Conservation (phyloP, 73 alveolate species). For the Paramecium sonneborni region DNA sequence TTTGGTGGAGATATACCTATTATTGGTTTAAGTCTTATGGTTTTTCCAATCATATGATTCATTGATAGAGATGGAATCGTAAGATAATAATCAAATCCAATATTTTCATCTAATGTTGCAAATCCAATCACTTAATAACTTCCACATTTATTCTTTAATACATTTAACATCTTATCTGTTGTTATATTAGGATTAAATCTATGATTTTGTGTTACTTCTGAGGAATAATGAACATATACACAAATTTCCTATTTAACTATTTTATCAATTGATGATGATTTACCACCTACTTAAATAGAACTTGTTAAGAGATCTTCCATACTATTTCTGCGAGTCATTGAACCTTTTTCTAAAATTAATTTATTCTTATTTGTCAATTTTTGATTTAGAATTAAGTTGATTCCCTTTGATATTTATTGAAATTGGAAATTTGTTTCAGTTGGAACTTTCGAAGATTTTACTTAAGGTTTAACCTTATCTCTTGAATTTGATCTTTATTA, state of each 20-base stretch:
- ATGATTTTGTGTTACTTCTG: not conserved
- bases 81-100: conserved; percentile 52
- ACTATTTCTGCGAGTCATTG: conserved; percentile 45
- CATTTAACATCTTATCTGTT: not conserved
- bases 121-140: not conserved
- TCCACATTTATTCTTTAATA: not conserved
- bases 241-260: not conserved
- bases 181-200: not conserved
- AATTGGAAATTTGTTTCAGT: conserved; percentile 46
- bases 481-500: not conserved
- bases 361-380: not conserved
- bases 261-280: conserved; percentile 2
- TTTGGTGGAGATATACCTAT: not conserved
- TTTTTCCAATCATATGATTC: conserved; percentile 12
- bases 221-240: not conserved
- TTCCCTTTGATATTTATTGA: conserved; percentile 13
- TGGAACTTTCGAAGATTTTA: conserved; percentile 4
- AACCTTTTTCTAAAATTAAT: conserved; percentile 3
- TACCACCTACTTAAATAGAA: not conserved
- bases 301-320: conserved; percentile 14
- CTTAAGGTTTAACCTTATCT: not conserved
- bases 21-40: not conserved
- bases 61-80: conserved; percentile 39
- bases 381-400: not conserved
- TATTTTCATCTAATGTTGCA: conserved; percentile 27